Conservation (phyloP, 140 eudicot genomes). For the Bidens hawaiensis region DNA sequence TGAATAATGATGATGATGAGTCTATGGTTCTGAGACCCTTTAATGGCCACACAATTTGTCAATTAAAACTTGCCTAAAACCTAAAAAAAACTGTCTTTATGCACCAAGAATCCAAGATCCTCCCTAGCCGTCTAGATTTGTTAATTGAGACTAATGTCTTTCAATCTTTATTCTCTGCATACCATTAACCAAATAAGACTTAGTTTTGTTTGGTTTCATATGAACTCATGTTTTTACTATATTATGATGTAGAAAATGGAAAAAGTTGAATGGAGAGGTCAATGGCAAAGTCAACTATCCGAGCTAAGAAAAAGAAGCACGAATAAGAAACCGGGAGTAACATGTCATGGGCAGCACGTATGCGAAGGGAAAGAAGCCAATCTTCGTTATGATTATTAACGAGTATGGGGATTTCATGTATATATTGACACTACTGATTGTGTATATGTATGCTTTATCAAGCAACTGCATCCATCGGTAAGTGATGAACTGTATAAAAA, state of each 20-base stretch:
- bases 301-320: constrained; percentile 63
- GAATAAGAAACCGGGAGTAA: constrained; percentile 41
- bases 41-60: neutral
- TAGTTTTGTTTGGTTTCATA: neutral
- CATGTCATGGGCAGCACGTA: constrained; percentile 82
- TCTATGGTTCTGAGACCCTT: neutral
- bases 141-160: neutral
- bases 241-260: constrained; percentile 41
- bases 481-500: neutral
- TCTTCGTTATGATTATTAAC: constrained; percentile 26
- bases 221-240: neutral
- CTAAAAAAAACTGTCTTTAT: too few species aligned
- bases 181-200: neutral
- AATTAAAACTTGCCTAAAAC: neutral
- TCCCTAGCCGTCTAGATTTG: neutral
- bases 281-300: constrained; percentile 77
- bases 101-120: neutral
- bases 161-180: neutral
- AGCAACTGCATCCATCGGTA: neutral
- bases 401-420: constrained; percentile 7
- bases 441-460: neutral
- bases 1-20: neutral
- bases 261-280: constrained; percentile 63
- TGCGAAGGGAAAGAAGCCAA: constrained; percentile 59
- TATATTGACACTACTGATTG: constrained; percentile 1